Base-by-base conservation (phyloP, 176 grass and related monocot species). In the Bonia amplexicaulis region DNA sequence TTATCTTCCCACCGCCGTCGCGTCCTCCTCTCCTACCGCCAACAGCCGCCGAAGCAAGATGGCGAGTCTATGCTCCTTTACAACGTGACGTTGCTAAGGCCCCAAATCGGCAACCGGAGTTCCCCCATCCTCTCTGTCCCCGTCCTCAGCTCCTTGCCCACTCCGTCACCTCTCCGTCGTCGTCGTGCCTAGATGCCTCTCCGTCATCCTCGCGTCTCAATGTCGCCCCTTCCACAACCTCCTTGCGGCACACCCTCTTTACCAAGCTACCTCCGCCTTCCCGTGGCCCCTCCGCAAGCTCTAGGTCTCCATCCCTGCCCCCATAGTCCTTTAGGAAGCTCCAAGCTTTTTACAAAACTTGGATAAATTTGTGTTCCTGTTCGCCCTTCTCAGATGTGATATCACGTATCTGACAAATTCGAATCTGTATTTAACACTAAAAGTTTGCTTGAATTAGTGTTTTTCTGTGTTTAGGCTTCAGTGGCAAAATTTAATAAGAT, bases 241-340 rank as follows among this genome's bases (percentile, higher is more conserved):
- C 42, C 9, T 2, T 44, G 42, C 1, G 2, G 42, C 9, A 1
- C 42, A 44, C 42, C 9, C 42, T 44, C 9, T 2, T 8, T 44
- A 10, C 42, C 42, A 44, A 25, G 46, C 78, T 46, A 31, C 54
- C 33, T 73, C 76, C 58, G 8, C 76, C 29, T 88, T 85, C 73
- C 83, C 86, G 13, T 93, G 91, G 93, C 80, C 89, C 60, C 88
- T 93, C 82, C 86, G 82, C 42, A 92, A 89, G 84, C 87, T 96
- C 76, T 86, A 96, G 91, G 93, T 93, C 75, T 59, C 35, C 33
- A 20, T 40, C 42, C 49, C 64, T 60, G 6, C 45, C 60, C 52
- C 41, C 42, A 0, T 71, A 72, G 53, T 44, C 80, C 57, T 46
- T 41, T 53, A 33, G 39, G 54, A 81, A 75, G 3, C 61, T 33